These are phyloP conservation scores for Pyrenophora teres DNA, from an alignment of 2,329 filamentous ascomycete genomes.

Conservation along the genomic window DNA sequence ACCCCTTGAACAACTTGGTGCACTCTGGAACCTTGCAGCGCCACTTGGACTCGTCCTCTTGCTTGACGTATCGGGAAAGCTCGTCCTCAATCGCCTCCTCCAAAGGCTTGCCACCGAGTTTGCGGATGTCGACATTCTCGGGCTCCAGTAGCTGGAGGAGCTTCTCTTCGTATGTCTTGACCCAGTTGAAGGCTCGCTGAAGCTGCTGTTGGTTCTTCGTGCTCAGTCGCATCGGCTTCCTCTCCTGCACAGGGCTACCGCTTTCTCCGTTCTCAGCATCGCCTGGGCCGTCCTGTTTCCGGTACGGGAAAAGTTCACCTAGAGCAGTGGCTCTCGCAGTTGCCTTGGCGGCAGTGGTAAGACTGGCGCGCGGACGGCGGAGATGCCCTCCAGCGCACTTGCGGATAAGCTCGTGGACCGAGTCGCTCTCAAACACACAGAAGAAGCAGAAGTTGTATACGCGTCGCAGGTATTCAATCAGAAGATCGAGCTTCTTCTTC, in stretches of 20 bases:
- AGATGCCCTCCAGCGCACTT: slow-evolving; percentile 98
- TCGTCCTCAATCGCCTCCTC: slow-evolving; percentile 90
- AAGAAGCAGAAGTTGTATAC: slow-evolving; percentile 99
- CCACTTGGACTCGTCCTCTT: slow-evolving; percentile 97
- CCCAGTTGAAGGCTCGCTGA: slow-evolving; percentile 96
- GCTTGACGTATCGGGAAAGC: slow-evolving; percentile 84
- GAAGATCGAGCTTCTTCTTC: slow-evolving; percentile 95
- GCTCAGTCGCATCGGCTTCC: slow-evolving; percentile 66
- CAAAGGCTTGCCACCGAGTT: slow-evolving; percentile 84
- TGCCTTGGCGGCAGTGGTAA: slow-evolving; percentile 80
- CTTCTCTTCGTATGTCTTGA: slow-evolving; percentile 98
- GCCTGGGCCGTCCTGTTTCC: slow-evolving; percentile 71
- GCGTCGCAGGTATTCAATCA: slow-evolving; percentile 94
- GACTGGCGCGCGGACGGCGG: slow-evolving; percentile 82
- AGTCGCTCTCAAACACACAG: slow-evolving; percentile 98
- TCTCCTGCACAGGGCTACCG: slow-evolving; percentile 72
- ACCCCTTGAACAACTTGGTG: slow-evolving; percentile 94
- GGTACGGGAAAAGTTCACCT: slow-evolving; percentile 81
- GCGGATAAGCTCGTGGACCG: slow-evolving; percentile 89
- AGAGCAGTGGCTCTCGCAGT: slow-evolving; percentile 83
- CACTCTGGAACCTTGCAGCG: slow-evolving; percentile 96
- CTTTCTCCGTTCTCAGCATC: slow-evolving; percentile 64
- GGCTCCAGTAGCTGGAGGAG: slow-evolving; percentile 90
- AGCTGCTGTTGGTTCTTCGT: slow-evolving; percentile 89
- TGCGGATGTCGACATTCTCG: slow-evolving; percentile 81